Base-by-base conservation (phyloP, 352 stramenopile species). In the Phytophthora sojae region DNA sequence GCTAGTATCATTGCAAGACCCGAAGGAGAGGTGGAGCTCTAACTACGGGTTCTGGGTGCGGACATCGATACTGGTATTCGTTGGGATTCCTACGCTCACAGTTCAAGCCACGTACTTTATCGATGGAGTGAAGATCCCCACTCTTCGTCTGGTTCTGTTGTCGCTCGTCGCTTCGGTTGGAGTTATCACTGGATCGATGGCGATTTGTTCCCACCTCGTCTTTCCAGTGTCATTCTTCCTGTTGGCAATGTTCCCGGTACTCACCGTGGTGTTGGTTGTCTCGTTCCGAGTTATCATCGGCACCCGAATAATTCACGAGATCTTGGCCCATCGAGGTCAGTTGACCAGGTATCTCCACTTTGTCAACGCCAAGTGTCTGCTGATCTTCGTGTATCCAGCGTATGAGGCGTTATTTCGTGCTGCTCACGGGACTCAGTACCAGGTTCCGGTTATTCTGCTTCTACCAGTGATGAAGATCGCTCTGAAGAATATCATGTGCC, bases 401-500 rank as follows among this genome's bases (percentile, higher is more conserved):
- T 71, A 71, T 45, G 57, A 64, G 11, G 49, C 57, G 8, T 45
- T 64, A 15, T 64, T 60, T 17, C 56, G 29, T 23, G 12, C 15
- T 25, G 25, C 60, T 15, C 15, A 56, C 2, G 42, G 32, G 15
- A 45, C 50, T 6, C 45, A 30, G 3, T 62, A 58, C 19, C 56
- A 71, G 39, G 14, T 61, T 12, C 3, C 32, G 1, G 64, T 57
- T 5, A 52, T 66, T 37, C 14, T 66, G 2, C 17, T 74, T 0
- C 47, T 82, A 3, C 57, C 68, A 19, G 17, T 80, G 3, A 60
- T 83, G 4, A 78, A 80, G 32, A 37, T 73, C 3, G 4, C 55
- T 11, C 51, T 83, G 11, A 64, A 61, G n/a, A 68, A 73, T 29
- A 19, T 64, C 5, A 45, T 73, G 23, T 30, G 50, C 2, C 35